Evolutionary conservation across 768 basidiomycete genomes (phyloP).

Genomic region (Boletus rubroflammeus): DNA sequence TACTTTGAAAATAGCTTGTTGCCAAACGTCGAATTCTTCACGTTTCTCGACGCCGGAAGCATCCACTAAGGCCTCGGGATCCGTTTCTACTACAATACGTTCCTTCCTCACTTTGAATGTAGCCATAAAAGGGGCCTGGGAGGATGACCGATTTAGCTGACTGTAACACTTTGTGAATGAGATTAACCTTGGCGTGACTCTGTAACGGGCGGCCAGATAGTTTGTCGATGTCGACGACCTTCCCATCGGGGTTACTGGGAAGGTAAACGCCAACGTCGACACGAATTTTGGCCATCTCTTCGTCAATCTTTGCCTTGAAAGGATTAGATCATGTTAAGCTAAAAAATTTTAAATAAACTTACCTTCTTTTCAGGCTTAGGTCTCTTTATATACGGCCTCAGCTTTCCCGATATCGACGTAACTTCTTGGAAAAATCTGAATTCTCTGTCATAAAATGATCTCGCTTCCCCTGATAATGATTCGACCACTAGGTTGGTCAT

Average conservation of each 20-base stretch:
- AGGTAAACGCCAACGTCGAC: conserved; percentile 96
- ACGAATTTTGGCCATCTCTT: conserved; percentile 95
- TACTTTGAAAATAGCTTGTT: conserved; percentile 99
- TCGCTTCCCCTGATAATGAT: conserved; percentile 85
- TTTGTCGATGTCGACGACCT: conserved; percentile 96
- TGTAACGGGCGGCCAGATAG: conserved; percentile 94
- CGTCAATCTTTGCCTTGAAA: conserved; percentile 91
- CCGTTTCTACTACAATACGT: conserved; percentile 56
- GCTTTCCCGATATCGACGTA: conserved; percentile 95
- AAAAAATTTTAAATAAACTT: neutral
- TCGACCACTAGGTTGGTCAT: conserved; percentile 79
- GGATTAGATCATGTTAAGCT: neutral
- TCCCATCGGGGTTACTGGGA: conserved; percentile 95
- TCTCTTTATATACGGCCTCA: conserved; percentile 95
- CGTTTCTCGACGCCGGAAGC: conserved; percentile 55
- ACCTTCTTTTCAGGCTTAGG: conserved; percentile 97
- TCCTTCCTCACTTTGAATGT: conserved; percentile 98
- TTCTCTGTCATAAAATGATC: conserved; percentile 88
- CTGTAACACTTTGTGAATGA: neutral
- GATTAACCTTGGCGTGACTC: conserved; percentile 87
- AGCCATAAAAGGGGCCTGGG: conserved; percentile 99
- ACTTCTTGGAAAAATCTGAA: conserved; percentile 95
- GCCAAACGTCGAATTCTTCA: conserved; percentile 86
- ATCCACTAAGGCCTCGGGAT: conserved; percentile 73
- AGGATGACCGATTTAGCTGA: conserved; percentile 1